Evolutionary conservation across 257 asterid genomes (phyloP).

Genomic region (Salvia splendens): DNA sequence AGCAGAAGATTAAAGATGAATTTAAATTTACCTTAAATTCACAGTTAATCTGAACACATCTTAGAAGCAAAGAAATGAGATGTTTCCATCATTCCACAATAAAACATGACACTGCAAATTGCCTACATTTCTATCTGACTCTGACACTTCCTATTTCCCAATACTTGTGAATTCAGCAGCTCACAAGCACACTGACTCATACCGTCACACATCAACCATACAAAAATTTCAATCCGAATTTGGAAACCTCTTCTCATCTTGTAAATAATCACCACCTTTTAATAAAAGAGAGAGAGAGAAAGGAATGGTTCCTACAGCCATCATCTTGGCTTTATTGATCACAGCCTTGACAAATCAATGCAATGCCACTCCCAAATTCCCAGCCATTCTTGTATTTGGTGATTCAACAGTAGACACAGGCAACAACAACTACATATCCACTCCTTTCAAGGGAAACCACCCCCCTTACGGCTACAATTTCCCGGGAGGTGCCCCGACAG

Average conservation of each 20-base stretch:
- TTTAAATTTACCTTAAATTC: background rate
- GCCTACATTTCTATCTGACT: background rate
- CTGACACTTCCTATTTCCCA: constrained; percentile 11
- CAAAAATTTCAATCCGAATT: constrained; percentile 4
- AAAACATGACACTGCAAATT: background rate
- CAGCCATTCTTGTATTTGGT: constrained; percentile 67
- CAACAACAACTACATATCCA: constrained; percentile 66
- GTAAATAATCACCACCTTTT: background rate
- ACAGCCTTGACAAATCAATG: constrained; percentile 26
- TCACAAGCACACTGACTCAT: constrained; percentile 2
- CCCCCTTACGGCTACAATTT: constrained; percentile 59
- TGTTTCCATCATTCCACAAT: background rate
- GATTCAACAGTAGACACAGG: constrained; percentile 75
- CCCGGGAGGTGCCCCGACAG: constrained; percentile 54
- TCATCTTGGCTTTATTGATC: constrained; percentile 25
- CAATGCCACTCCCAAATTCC: constrained; percentile 38
- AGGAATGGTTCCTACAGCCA: background rate
- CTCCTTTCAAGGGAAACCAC: constrained; percentile 48
- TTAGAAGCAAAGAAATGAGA: background rate
- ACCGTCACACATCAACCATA: background rate
- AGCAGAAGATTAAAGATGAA: background rate
- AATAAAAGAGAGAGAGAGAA: background rate
- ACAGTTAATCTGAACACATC: background rate
- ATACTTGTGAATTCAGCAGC: constrained; percentile 8
- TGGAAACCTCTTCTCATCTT: background rate